Evolutionary conservation across 2,329 filamentous ascomycete genomes (phyloP), one percentile per base, ranked within the genome.

Genomic region (Metarhizium guizhouense): DNA sequence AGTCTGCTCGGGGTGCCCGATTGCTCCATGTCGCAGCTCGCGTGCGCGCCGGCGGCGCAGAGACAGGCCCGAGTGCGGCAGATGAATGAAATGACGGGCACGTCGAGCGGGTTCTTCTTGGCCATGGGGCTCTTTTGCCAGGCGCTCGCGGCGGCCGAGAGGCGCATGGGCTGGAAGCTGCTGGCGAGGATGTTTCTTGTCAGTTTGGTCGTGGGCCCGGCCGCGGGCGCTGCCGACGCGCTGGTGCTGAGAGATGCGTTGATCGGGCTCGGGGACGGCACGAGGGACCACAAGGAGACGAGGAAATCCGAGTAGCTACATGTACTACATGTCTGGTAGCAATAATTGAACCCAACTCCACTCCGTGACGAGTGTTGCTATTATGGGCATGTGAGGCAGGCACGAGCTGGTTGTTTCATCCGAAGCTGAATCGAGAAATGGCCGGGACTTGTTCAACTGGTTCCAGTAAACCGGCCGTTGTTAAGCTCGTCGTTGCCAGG

Each of bases 21-120:
- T n/a, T 51, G 52, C 30, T 34, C 16, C 2, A 1, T 25, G 25
- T 25, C 25, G 25, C 34, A 50, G 6, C 45, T 51, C 6, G 40
- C 48, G 3, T 50, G 57, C 5, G 43, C 56, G 2, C 36, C 20
- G 43, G 6, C 25, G 13, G 47, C 32, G 4, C 16, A 53, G 20
- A 42, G 51, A 13, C 30, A 60, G 29, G 58, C 58, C 3, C 54
- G 58, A 4, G 34, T 60, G 25, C 34, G 58, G 20, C 58, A 60
- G 53, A 57, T 60, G 38, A 60, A 60, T 50, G 58, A 60, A 51
- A 58, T 60, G 54, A 55, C 51, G 8, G 58, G 56, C n/a, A 60
- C 58, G 1, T 58, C 58, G 16, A 58, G 58, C 34, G 58, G 58
- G 6, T 60, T 58, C 34, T 60, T 60, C 53, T 43, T 60, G 53